Evolutionary conservation across 768 basidiomycete genomes (phyloP).

Genomic region (Suillus fuscotomentosus): DNA sequence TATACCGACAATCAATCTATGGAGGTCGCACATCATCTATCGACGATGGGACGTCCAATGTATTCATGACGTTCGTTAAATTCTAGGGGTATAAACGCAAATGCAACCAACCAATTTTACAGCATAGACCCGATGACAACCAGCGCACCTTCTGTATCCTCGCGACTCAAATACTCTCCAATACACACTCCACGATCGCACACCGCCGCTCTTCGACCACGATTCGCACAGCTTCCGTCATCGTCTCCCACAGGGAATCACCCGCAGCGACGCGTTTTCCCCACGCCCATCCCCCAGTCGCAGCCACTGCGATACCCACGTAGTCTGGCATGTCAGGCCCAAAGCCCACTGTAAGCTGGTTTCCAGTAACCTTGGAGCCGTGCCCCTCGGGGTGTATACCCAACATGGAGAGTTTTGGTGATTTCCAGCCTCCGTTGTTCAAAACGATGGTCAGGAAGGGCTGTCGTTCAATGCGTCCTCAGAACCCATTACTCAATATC

Average conservation of each 20-base stretch:
- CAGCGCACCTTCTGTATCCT: too few species aligned
- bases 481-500: not conserved
- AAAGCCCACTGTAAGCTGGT: slow-evolving; percentile 60
- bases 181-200: slow-evolving; percentile 62
- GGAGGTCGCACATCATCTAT: not conserved
- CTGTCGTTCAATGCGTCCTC: slow-evolving; percentile 26
- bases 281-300: slow-evolving; percentile 70
- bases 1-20: not conserved
- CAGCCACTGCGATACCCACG: slow-evolving; percentile 60
- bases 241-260: slow-evolving; percentile 31
- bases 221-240: slow-evolving; percentile 49
- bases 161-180: slow-evolving; percentile 39
- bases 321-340: slow-evolving; percentile 63
- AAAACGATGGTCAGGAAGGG: slow-evolving; percentile 70
- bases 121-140: not conserved
- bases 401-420: slow-evolving; percentile 64
- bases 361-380: slow-evolving; percentile 44
- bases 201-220: slow-evolving; percentile 59
- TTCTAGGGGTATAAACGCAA: not conserved
- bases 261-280: slow-evolving; percentile 33
- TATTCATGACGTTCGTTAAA: not conserved
- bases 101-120: not conserved
- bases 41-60: not conserved
- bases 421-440: slow-evolving; percentile 73
- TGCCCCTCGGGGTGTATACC: slow-evolving; percentile 60